Evolutionary conservation across 495 filamentous ascomycete genomes (phyloP).

Genomic region (Pseudevernia furfuracea): DNA sequence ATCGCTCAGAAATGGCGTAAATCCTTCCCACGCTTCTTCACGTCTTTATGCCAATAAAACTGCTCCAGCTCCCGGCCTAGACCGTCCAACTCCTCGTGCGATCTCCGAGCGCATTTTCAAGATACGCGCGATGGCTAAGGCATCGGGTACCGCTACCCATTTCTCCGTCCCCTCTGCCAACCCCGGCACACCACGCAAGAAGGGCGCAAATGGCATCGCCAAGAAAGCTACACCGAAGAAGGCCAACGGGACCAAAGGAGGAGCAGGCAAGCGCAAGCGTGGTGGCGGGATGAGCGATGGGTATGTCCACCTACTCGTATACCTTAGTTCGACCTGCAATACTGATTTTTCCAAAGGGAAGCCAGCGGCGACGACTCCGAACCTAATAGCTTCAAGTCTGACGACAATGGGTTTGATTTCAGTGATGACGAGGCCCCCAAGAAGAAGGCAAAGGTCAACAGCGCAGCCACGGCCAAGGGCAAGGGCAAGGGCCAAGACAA

Average conservation of each 20-base stretch:
- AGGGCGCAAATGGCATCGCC: neutral
- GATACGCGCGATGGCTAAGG: constrained; percentile 32
- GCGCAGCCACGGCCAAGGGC: neutral
- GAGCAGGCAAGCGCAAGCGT: neutral
- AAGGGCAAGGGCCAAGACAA: neutral
- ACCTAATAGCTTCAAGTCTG: neutral
- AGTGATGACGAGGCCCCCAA: neutral
- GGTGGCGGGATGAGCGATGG: neutral
- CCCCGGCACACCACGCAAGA: constrained; percentile 16
- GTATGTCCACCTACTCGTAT: neutral
- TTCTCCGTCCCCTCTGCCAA: constrained; percentile 10
- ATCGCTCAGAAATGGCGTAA: constrained; percentile 43
- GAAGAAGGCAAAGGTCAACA: neutral
- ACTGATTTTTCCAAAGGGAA: neutral
- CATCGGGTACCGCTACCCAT: constrained; percentile 4
- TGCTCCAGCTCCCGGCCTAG: constrained; percentile 24
- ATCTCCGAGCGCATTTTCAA: constrained; percentile 42
- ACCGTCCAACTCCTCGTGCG: constrained; percentile 41
- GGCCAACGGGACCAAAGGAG: neutral
- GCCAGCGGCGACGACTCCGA: constrained; percentile 3
- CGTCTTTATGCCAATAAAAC: neutral
- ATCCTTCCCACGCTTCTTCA: constrained; percentile 16
- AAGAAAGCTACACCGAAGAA: constrained; percentile 11
- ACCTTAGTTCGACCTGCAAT: neutral
- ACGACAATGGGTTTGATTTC: neutral